Evolutionary conservation across 2,329 filamentous ascomycete species (phyloP).

Genomic region (Cercospora janseana): DNA sequence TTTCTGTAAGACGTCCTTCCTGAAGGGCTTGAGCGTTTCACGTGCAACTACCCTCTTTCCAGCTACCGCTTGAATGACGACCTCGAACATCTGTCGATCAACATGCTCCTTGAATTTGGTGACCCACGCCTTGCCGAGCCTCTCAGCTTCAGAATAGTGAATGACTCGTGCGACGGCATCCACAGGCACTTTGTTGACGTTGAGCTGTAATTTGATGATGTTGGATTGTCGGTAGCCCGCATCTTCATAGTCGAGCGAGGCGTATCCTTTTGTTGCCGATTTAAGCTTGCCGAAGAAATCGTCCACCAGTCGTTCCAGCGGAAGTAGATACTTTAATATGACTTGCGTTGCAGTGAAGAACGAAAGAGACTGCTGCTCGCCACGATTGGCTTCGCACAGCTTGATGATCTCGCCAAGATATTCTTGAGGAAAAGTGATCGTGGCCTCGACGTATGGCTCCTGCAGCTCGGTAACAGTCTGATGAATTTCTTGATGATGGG

Average conservation of each 20-base stretch:
- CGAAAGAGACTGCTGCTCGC: slow-evolving; percentile 79
- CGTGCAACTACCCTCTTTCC: slow-evolving; percentile 81
- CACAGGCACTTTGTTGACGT: slow-evolving; percentile 90
- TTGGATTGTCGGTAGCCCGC: slow-evolving; percentile 78
- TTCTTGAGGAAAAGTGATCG: slow-evolving; percentile 87
- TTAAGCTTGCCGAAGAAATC: slow-evolving; percentile 98
- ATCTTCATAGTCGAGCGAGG: slow-evolving; percentile 94
- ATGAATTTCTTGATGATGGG: slow-evolving; percentile 63
- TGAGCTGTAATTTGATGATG: slow-evolving; percentile 83
- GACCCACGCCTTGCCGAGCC: slow-evolving; percentile 83
- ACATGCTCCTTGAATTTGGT: slow-evolving; percentile 96
- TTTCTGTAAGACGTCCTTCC: slow-evolving; percentile 92
- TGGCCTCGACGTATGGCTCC: slow-evolving; percentile 75
- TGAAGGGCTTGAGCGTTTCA: slow-evolving; percentile 93
- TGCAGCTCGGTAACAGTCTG: slow-evolving; percentile 61
- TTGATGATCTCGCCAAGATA: slow-evolving; percentile 94
- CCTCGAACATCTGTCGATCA: slow-evolving; percentile 93
- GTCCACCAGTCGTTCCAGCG: slow-evolving; percentile 85
- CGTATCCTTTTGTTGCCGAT: slow-evolving; percentile 89
- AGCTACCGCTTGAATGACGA: slow-evolving; percentile 87
- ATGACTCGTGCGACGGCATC: slow-evolving; percentile 92
- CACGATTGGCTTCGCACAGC: slow-evolving; percentile 85
- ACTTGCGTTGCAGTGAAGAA: slow-evolving; percentile 93
- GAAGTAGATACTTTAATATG: slow-evolving; percentile 88
- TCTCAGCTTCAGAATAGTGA: slow-evolving; percentile 75